These are phyloP conservation scores for Prinsepia uniflora DNA, from an alignment of 306 rosid species.

Conservation along the genomic window DNA sequence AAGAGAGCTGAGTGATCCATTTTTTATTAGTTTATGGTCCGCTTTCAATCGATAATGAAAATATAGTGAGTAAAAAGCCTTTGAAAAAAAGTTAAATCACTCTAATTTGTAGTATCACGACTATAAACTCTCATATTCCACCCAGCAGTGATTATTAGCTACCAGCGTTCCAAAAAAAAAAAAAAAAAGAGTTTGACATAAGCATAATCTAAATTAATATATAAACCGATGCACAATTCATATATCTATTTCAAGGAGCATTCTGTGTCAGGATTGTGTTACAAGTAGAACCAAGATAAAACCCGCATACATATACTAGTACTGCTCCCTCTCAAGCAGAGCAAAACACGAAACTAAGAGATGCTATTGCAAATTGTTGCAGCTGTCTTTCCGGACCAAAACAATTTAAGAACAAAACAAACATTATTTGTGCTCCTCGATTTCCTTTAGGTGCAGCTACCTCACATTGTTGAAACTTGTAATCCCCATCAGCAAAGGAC, in stretches of 20 bases:
- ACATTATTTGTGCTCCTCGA: neutral
- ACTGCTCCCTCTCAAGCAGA: neutral
- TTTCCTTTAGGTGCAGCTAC: neutral
- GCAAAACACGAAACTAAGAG: neutral
- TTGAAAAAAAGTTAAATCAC: too few species aligned
- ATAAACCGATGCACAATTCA: neutral
- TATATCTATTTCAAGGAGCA: neutral
- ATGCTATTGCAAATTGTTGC: neutral
- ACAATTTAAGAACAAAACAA: neutral
- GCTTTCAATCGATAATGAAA: too few species aligned
- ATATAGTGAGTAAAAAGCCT: too few species aligned
- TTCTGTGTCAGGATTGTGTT: neutral
- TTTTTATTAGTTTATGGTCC: too few species aligned
- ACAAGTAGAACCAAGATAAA: neutral
- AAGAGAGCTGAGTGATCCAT: too few species aligned
- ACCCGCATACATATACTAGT: neutral
- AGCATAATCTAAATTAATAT: neutral
- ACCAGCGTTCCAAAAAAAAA: neutral
- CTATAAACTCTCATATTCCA: too few species aligned
- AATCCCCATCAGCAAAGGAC: neutral
- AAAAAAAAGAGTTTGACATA: neutral
- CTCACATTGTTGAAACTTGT: neutral
- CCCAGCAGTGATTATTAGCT: too few species aligned
- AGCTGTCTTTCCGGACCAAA: neutral
- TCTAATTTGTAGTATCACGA: too few species aligned